Percentiles rank a stretch among this genome's conserved stretches.
These are phyloP conservation scores for Plectosphaerella plurivora DNA, from an alignment of 2,329 filamentous ascomycete genomes.

Conservation along the genomic window DNA sequence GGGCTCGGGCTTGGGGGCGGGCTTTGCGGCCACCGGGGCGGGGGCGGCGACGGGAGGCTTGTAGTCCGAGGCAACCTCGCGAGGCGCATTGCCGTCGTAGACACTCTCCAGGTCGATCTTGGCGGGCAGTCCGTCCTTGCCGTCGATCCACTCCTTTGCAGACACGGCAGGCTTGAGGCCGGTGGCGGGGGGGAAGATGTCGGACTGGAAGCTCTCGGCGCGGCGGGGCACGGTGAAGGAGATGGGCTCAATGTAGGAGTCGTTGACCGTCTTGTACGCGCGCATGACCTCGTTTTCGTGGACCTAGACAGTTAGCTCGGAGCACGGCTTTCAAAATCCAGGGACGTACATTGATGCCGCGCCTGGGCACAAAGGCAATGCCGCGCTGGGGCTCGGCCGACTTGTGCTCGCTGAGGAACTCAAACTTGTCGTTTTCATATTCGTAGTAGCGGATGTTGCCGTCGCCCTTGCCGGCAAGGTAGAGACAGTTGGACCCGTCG, in stretches of 20 bases:
- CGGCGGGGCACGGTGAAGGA: conserved; percentile 95
- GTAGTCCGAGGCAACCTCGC: conserved; percentile 69
- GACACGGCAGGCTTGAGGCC: conserved; percentile 78
- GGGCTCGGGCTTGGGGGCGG: conserved; percentile 35
- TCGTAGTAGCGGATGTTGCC: conserved; percentile 99
- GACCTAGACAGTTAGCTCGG: conserved; percentile 43
- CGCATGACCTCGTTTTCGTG: conserved; percentile 96
- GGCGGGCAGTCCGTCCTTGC: conserved; percentile 77
- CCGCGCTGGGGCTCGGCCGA: conserved; percentile 93
- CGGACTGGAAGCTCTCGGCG: conserved; percentile 92
- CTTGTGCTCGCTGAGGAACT: conserved; percentile 95
- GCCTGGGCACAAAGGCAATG: conserved; percentile 89
- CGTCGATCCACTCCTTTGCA: conserved; percentile 77
- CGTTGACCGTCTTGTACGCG: conserved; percentile 95
- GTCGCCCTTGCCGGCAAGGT: conserved; percentile 95
- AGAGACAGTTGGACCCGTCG: conserved; percentile 90
- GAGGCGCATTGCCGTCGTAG: conserved; percentile 77
- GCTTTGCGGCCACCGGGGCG: conserved; percentile 37
- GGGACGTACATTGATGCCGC: conserved; percentile 75
- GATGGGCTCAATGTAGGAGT: conserved; percentile 90
- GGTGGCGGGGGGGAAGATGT: conserved; percentile 86
- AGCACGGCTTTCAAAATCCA: background rate
- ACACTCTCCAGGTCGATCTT: conserved; percentile 93
- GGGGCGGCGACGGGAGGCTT: conserved; percentile 49
- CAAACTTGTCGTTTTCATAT: conserved; percentile 97